phyloP scores from a whole-genome alignment of 805 yeast species.

The Metschnikowia cerradonensis region DNA sequence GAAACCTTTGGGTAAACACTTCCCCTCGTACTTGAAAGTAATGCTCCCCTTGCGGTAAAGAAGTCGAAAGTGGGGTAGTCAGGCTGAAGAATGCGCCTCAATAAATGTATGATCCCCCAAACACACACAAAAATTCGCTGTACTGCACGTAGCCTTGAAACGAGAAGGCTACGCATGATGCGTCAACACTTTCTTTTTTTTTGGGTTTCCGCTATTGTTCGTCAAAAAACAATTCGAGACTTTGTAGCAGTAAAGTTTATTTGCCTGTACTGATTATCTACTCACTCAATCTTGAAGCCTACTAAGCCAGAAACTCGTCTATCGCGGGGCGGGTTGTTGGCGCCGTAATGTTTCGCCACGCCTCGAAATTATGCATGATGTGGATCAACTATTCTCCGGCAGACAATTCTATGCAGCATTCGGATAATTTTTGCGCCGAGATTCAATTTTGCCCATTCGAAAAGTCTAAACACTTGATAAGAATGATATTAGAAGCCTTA shows the following conservation, averaged over 20 bases:
- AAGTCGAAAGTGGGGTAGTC: neutral
- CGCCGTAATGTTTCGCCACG: neutral
- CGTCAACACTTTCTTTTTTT: neutral
- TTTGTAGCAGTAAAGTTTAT: neutral
- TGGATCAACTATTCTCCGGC: conserved; percentile 4
- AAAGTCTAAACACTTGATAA: neutral
- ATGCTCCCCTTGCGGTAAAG: neutral
- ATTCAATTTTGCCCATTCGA: neutral
- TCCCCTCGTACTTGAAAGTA: neutral
- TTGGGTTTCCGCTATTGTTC: neutral
- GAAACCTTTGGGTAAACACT: too few relatives aligned
- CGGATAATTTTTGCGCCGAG: conserved; percentile 1
- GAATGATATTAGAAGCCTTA: neutral
- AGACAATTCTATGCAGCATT: neutral
- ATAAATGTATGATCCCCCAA: neutral
- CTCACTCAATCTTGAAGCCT: too few relatives aligned
- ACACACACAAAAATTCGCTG: neutral
- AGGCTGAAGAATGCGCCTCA: neutral
- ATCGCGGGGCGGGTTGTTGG: neutral
- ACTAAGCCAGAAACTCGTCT: too few relatives aligned
- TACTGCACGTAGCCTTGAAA: neutral
- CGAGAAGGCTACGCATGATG: neutral
- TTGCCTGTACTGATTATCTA: too few relatives aligned
- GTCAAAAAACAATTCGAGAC: neutral
- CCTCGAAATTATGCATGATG: neutral